Conservation (phyloP, 2,329 filamentous ascomycete species). For the Rugonectria rugulosa region DNA sequence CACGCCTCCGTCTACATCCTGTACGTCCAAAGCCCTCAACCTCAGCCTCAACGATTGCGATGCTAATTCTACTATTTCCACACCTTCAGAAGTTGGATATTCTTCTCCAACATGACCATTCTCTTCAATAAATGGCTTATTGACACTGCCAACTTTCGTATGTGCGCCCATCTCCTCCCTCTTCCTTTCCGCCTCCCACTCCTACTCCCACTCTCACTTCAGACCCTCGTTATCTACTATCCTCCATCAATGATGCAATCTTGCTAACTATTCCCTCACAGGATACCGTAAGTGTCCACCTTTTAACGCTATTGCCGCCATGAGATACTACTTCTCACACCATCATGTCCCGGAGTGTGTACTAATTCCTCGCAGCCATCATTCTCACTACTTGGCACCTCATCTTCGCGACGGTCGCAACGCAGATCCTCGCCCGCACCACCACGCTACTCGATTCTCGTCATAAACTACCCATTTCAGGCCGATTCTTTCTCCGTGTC, state of each 20-base stretch:
- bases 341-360: background rate
- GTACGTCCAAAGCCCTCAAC: constrained; percentile 6
- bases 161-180: no score
- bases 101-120: constrained; percentile 84
- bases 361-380: constrained; percentile 49
- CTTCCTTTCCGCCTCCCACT: no score
- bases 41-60: background rate
- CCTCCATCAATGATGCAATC: background rate
- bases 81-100: constrained; percentile 72
- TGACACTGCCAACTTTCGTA: constrained; percentile 76
- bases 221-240: background rate
- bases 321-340: background rate
- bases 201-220: background rate
- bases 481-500: constrained; percentile 66
- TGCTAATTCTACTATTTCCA: constrained; percentile 20
- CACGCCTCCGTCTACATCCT: constrained; percentile 18
- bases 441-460: constrained; percentile 70
- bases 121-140: constrained; percentile 94
- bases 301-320: background rate
- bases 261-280: constrained; percentile 25
- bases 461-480: constrained; percentile 67
- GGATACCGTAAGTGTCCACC: constrained; percentile 44
- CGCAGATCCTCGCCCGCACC: constrained; percentile 70
- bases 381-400: constrained; percentile 75
- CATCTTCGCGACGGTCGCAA: constrained; percentile 70